phyloP scores from a whole-genome alignment of 148 eudicot species.

The Amaranthus hypochondriacus region DNA sequence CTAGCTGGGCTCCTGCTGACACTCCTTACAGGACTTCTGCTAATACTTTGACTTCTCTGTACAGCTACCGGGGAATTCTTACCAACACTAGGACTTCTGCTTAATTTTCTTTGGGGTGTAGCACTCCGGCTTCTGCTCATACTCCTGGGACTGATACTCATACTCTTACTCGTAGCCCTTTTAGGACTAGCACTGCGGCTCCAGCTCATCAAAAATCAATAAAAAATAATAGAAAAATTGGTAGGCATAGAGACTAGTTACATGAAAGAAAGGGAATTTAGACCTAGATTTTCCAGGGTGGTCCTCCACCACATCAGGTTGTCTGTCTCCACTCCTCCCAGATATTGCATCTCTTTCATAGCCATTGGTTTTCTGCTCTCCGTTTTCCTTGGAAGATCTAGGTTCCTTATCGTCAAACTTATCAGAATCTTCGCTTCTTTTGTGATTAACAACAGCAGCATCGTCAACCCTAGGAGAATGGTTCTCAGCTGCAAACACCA shows the following conservation, averaged over 20 bases:
- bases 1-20: conserved; percentile 41
- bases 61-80: conserved; percentile 35
- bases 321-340: conserved; percentile 42
- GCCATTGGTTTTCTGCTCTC: conserved; percentile 57
- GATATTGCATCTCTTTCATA: conserved; percentile 39
- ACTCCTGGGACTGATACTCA: conserved; percentile 62
- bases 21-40: conserved; percentile 33
- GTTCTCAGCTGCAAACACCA: conserved; percentile 36
- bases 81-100: conserved; percentile 49
- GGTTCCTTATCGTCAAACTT: conserved; percentile 49
- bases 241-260: conserved; percentile 21
- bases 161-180: conserved; percentile 59
- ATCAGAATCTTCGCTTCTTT: conserved; percentile 38
- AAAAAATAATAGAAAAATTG: conserved; percentile 28
- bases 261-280: conserved; percentile 25
- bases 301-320: conserved; percentile 63
- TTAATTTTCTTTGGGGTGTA: conserved; percentile 32
- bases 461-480: conserved; percentile 37
- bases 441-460: conserved; percentile 32
- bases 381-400: conserved; percentile 58
- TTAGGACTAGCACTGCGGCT: conserved; percentile 61
- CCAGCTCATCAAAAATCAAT: conserved; percentile 50
- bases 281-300: conserved; percentile 66
- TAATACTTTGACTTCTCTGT: conserved; percentile 37
- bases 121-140: conserved; percentile 46